Evolutionary conservation across 2,329 filamentous ascomycete species (phyloP).

Genomic region (Fusarium azukiicola): DNA sequence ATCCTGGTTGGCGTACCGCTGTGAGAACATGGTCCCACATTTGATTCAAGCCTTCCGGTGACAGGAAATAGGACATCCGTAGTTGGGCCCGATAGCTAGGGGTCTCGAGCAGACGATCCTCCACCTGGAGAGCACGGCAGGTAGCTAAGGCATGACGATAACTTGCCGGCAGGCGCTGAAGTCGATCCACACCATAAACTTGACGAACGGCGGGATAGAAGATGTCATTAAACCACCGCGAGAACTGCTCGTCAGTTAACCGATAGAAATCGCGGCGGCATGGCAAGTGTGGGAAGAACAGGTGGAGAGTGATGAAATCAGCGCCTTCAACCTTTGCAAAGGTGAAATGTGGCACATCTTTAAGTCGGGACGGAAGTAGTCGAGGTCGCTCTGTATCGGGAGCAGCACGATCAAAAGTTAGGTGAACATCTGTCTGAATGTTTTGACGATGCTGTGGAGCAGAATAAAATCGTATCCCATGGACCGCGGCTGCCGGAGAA

Average conservation of each 20-base stretch:
- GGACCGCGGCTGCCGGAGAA: slow-evolving; percentile 17
- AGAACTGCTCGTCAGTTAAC: slow-evolving; percentile 28
- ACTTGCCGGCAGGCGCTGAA: slow-evolving; percentile 33
- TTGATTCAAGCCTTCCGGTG: slow-evolving; percentile 25
- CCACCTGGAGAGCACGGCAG: slow-evolving; percentile 12
- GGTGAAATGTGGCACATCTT: slow-evolving; percentile 34
- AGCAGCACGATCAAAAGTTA: slow-evolving; percentile 11
- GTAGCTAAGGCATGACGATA: slow-evolving; percentile 36
- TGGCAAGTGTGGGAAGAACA: slow-evolving; percentile 33
- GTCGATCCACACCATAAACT: slow-evolving; percentile 23
- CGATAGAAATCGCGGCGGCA: slow-evolving; percentile 21
- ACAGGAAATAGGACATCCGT: slow-evolving; percentile 30
- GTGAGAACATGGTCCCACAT: slow-evolving; percentile 26
- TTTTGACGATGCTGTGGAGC: slow-evolving; percentile 22
- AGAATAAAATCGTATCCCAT: slow-evolving; percentile 33
- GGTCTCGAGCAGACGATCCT: slow-evolving; percentile 27
- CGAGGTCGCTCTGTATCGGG: slow-evolving; percentile 17
- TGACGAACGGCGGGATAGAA: slow-evolving; percentile 33
- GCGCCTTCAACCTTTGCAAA: not conserved
- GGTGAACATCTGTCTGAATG: slow-evolving; percentile 20
- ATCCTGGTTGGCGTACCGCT: slow-evolving; percentile 22
- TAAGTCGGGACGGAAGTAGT: slow-evolving; percentile 23
- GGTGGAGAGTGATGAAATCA: slow-evolving; percentile 32
- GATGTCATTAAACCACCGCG: slow-evolving; percentile 34
- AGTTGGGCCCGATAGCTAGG: slow-evolving; percentile 22